phyloP scores from a whole-genome alignment of 495 filamentous ascomycete genomes.

The Chaetomium tenue region DNA sequence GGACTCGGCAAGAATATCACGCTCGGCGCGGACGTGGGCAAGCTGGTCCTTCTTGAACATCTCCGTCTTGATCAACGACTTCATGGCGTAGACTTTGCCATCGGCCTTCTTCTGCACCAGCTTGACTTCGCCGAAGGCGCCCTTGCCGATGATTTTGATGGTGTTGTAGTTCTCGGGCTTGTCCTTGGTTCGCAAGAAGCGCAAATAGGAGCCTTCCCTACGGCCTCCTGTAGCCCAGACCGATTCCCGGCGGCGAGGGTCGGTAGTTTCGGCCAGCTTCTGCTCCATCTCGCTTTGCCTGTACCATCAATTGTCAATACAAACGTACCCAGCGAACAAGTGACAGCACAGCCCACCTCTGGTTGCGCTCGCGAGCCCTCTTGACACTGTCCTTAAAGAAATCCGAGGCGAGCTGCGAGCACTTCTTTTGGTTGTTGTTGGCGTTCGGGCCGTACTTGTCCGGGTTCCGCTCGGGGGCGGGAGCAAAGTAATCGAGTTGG shows the following conservation, averaged over 20 bases:
- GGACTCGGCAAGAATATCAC: slow-evolving; percentile 95
- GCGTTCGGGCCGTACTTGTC: slow-evolving; percentile 65
- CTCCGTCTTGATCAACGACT: slow-evolving; percentile 95
- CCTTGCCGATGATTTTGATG: slow-evolving; percentile 97
- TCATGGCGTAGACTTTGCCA: slow-evolving; percentile 95
- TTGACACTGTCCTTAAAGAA: slow-evolving; percentile 98
- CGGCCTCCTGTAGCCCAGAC: slow-evolving; percentile 74
- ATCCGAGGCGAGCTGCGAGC: slow-evolving; percentile 71
- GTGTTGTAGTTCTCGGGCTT: slow-evolving; percentile 89
- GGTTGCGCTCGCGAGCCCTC: slow-evolving; percentile 84
- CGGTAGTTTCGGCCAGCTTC: slow-evolving; percentile 67
- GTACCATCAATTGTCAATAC: slow-evolving; percentile 18
- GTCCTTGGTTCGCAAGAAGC: slow-evolving; percentile 90
- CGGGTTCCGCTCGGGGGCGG: slow-evolving; percentile 67
- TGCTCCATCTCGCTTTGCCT: slow-evolving; percentile 90
- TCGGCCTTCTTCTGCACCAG: slow-evolving; percentile 95
- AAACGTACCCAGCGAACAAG: not conserved
- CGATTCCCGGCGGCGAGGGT: slow-evolving; percentile 69
- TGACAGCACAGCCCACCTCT: slow-evolving; percentile 60
- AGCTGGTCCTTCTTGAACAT: slow-evolving; percentile 99
- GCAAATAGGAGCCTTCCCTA: slow-evolving; percentile 86
- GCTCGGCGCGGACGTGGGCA: slow-evolving; percentile 96
- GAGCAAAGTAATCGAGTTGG: slow-evolving; percentile 54
- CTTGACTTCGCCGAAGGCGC: slow-evolving; percentile 97
- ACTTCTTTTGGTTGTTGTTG: slow-evolving; percentile 72